Evolutionary conservation across 2,329 filamentous ascomycete species (phyloP), one percentile per base, ranked within the genome.

Genomic region (Tolypocladium capitatum): DNA sequence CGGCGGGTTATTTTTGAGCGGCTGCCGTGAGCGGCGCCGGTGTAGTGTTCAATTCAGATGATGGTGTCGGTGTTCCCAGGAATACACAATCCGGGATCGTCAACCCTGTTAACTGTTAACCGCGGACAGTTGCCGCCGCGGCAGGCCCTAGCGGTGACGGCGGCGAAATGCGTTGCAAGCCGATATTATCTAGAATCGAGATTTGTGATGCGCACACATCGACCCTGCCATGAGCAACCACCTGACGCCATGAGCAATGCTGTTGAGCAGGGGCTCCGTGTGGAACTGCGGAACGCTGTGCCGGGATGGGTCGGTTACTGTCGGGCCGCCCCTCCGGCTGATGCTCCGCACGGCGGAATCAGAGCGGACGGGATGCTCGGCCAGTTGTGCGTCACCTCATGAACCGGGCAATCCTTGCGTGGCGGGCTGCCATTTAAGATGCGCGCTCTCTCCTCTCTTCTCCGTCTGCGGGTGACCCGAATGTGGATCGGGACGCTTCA

Each of bases 1-100:
- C 53, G 61, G 61, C 58, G 56, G 58, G 57, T 56, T 56, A 57
- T 56, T 51, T 45, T 58, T 51, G 48, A 40, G 57, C 53, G 57
- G 53, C 48, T 50, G 58, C 56, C 52, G 54, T 53, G 47, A 54
- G 58, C 56, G 52, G 56, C 54, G 55, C 58, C 16, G 24, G 16
- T 18, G 46, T 51, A 50, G 50, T 59, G 57, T 51, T 51, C 38
- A 18, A 30, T 50, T 50, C 43, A 41, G 14, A 18, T 4, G 9
- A 30, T 30, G 38, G 38, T 42, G 38, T 18, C 38, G 38, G 38
- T 41, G 38, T 24, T 30, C 38, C 20, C n/a, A 27, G 38, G 38
- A 42, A 42, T 42, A 42, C 8, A 42, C 24, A 42, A 28, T 42
- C 38, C 38, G 24, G 38, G 24, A 27, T 42, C 24, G 38, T 24